Conservation (phyloP, 192 early-diverging fungal genomes). For the Coemansia sp. region DNA sequence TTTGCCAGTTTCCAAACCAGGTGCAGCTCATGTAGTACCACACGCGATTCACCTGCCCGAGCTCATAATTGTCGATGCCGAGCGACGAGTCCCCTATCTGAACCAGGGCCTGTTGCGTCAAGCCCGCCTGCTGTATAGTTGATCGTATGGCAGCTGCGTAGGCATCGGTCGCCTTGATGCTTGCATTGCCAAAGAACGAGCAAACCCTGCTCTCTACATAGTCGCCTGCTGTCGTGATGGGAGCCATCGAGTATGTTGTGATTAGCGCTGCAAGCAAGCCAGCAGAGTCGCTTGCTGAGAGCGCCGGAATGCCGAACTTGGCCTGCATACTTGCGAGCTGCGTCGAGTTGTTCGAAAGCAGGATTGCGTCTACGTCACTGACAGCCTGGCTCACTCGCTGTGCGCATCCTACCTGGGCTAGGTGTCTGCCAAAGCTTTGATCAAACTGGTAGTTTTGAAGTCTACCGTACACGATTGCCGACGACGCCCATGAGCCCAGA, state of each 20-base stretch:
- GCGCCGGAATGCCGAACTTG: constrained; percentile 27
- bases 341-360: constrained; percentile 14
- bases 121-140: constrained; percentile 13
- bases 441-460: constrained; percentile 62
- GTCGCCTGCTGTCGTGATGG: constrained; percentile 6
- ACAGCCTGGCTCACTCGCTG: constrained; percentile 27
- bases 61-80: constrained; percentile 28
- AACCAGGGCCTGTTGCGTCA: constrained; percentile 22
- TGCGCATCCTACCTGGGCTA: constrained; percentile 36
- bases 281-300: constrained; percentile 29
- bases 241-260: constrained; percentile 21
- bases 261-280: constrained; percentile 26
- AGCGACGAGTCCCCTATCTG: constrained; percentile 38
- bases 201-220: constrained; percentile 21
- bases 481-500: constrained; percentile 64
- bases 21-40: constrained; percentile 66
- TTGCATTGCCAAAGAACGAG: constrained; percentile 16
- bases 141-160: constrained; percentile 27
- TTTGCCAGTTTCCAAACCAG: constrained; percentile 66
- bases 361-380: constrained; percentile 45
- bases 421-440: constrained; percentile 39
- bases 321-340: constrained; percentile 14
- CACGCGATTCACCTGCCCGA: constrained; percentile 36
- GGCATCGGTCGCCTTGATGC: constrained; percentile 11
- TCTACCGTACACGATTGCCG: constrained; percentile 63